These are phyloP conservation scores for Cyclospora cayetanensis DNA, from an alignment of 169 alveolate species.

Conservation along the genomic window DNA sequence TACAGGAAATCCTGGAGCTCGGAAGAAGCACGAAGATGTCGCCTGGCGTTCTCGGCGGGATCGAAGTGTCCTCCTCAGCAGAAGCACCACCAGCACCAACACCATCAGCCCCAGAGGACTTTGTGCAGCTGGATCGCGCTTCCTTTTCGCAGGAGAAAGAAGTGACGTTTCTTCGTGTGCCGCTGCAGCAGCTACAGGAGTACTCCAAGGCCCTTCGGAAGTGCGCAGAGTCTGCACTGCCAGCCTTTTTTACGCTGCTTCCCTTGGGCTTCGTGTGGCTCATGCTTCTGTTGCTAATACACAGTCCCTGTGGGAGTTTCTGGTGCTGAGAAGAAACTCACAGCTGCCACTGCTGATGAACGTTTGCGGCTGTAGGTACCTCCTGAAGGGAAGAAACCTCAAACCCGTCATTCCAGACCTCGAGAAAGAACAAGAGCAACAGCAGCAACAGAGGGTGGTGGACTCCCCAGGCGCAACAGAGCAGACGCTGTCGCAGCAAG, in stretches of 20 bases:
- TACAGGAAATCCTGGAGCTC: no score
- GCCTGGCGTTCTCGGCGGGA: not conserved
- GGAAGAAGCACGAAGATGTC: no score
- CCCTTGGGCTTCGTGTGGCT: not conserved
- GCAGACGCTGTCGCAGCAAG: not conserved
- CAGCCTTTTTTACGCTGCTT: no score
- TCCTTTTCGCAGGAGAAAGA: constrained; percentile 1
- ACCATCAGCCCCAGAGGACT: not conserved
- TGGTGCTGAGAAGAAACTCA: not conserved
- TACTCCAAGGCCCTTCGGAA: constrained; percentile 11
- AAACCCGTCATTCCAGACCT: constrained; percentile 13
- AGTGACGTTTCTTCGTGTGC: constrained; percentile 40
- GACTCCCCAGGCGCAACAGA: not conserved
- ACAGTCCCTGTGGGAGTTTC: not conserved
- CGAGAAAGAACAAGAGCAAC: not conserved
- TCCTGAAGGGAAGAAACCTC: constrained; percentile 34
- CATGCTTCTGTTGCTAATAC: not conserved
- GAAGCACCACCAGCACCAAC: constrained; percentile 9
- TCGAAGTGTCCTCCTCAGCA: not conserved
- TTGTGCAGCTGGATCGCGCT: constrained; percentile 25
- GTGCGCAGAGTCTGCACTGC: no score
- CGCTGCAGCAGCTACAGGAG: constrained; percentile 33
- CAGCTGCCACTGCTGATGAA: not conserved
- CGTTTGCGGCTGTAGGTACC: constrained; percentile 12
- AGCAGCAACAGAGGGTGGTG: not conserved